These are phyloP conservation scores for Bryopsis sp. DNA, from an alignment of 139 green algal species.

Conservation along the genomic window DNA sequence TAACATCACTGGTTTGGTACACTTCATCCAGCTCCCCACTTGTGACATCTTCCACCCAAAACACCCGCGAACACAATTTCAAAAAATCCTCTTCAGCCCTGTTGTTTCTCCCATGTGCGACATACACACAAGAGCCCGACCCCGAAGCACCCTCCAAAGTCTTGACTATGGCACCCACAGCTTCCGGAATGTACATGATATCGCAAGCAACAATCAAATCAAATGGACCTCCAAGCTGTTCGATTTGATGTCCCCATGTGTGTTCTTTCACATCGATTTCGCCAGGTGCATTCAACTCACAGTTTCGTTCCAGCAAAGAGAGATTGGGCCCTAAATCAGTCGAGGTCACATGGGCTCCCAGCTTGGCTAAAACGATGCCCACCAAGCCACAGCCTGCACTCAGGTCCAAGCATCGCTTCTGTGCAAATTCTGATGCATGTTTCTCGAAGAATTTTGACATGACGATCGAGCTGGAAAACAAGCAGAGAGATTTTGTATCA, in stretches of 20 bases:
- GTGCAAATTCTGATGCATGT: not conserved
- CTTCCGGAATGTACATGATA: conserved; percentile 12
- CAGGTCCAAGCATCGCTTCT: conserved; percentile 2
- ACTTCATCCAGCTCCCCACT: too few relatives aligned
- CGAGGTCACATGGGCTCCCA: not conserved
- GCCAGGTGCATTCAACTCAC: not conserved
- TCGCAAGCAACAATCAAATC: conserved; percentile 2
- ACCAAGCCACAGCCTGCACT: conserved; percentile 6
- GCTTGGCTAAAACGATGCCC: not conserved
- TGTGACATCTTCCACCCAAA: too few relatives aligned
- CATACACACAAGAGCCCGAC: too few relatives aligned
- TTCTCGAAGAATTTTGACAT: conserved; percentile 3
- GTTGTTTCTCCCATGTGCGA: too few relatives aligned
- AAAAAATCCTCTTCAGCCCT: too few relatives aligned
- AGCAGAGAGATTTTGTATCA: too few relatives aligned
- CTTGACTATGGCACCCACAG: too few relatives aligned
- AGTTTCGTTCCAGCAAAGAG: not conserved
- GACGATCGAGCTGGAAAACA: conserved; percentile 9
- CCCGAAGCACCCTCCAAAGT: too few relatives aligned
- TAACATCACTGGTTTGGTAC: too few relatives aligned
- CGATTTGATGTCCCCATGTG: not conserved
- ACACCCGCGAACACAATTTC: too few relatives aligned
- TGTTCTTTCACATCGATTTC: not conserved
- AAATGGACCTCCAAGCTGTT: not conserved
- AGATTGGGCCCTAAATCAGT: not conserved